phyloP scores from a whole-genome alignment of 2,329 filamentous ascomycete species.

The Colletotrichum theobromicola region DNA sequence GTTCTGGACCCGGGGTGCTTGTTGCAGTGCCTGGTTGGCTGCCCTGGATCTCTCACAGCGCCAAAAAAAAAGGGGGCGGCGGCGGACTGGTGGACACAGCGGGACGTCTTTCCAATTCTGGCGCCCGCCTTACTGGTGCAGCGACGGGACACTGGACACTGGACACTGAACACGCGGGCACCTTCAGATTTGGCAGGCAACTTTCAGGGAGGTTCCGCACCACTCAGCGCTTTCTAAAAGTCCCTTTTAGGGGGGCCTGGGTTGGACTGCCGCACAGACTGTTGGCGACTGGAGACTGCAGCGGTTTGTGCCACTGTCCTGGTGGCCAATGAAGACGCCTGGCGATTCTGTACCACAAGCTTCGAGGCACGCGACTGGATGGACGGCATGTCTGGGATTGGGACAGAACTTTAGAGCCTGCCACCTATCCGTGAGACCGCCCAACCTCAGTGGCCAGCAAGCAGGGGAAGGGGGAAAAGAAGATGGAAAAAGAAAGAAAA shows the following conservation, averaged over 20 bases:
- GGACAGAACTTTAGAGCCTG: neutral
- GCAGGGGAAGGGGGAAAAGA: neutral
- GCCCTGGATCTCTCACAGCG: neutral
- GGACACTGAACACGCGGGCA: no score
- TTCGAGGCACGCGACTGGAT: conserved; percentile 14
- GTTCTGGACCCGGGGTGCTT: neutral
- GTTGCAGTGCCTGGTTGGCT: neutral
- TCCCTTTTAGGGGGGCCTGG: conserved; percentile 1
- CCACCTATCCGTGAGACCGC: neutral
- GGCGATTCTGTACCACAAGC: neutral
- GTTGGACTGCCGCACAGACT: conserved; percentile 14
- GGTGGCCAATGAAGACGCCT: neutral
- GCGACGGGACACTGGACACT: neutral
- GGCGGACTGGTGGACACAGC: neutral
- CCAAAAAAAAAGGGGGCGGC: conserved; percentile 6
- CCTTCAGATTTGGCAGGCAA: neutral
- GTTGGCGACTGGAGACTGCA: neutral
- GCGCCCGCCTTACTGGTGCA: neutral
- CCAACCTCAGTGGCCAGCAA: neutral
- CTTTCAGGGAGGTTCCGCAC: neutral
- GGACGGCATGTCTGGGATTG: conserved; percentile 7
- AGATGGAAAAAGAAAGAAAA: neutral
- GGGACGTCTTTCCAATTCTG: conserved; percentile 7
- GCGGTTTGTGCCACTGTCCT: neutral
- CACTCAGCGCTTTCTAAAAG: neutral